phyloP scores from a whole-genome alignment of 2,329 filamentous ascomycete species.

The Juglanconis juglandina region DNA sequence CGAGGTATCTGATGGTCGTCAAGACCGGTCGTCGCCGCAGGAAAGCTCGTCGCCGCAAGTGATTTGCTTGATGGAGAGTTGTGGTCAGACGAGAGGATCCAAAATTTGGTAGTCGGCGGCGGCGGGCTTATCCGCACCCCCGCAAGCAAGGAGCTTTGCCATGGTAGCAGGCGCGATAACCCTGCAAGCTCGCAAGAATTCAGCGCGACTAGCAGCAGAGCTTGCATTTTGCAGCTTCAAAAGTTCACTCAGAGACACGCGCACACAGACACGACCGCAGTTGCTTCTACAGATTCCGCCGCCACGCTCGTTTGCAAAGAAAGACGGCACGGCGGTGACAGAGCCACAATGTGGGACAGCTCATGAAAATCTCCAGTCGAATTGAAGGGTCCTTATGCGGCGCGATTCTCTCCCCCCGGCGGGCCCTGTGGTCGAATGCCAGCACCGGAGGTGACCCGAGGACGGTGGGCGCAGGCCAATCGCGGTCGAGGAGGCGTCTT shows the following conservation, averaged over 20 bases:
- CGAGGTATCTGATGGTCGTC: no score
- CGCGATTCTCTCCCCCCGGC: constrained; percentile 49
- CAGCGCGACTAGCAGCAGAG: neutral
- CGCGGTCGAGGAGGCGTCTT: constrained; percentile 3
- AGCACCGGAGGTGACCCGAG: constrained; percentile 1
- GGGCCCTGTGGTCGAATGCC: neutral
- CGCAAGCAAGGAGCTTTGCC: neutral
- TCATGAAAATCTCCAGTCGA: constrained; percentile 59
- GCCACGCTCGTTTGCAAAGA: constrained; percentile 16
- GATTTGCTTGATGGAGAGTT: constrained; percentile 32
- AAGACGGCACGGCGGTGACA: constrained; percentile 27
- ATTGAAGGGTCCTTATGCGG: constrained; percentile 58
- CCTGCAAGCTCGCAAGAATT: neutral
- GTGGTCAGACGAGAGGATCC: constrained; percentile 28
- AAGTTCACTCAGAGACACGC: neutral
- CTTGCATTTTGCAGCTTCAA: constrained; percentile 7
- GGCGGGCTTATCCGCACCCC: constrained; percentile 37
- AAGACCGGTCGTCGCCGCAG: neutral
- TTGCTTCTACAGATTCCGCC: neutral
- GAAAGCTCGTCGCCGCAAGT: constrained; percentile 10
- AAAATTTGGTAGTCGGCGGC: constrained; percentile 34
- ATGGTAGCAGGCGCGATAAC: constrained; percentile 7
- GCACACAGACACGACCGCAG: neutral
- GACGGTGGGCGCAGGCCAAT: constrained; percentile 11
- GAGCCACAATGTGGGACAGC: constrained; percentile 48